Conservation (phyloP, 768 basidiomycete species). For the Russula lepida region DNA sequence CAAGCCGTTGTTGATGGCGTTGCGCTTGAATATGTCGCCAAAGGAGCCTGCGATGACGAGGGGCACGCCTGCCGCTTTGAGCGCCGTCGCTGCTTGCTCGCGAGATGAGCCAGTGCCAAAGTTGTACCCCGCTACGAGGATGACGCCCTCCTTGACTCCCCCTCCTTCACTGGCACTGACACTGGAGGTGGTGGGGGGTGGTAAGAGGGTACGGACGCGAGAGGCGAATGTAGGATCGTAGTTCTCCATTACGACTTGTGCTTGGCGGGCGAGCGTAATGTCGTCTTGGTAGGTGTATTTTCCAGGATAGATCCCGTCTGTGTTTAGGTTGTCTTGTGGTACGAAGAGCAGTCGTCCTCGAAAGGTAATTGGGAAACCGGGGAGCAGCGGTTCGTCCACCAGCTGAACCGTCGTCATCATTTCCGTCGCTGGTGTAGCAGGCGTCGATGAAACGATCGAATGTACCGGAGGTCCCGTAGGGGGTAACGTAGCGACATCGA, state of each 20-base stretch:
- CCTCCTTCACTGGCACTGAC: not conserved
- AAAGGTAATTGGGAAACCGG: conserved; percentile 79
- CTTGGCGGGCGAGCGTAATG: conserved; percentile 90
- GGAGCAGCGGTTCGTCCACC: conserved; percentile 53
- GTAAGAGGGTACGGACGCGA: conserved; percentile 47
- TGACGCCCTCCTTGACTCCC: conserved; percentile 45
- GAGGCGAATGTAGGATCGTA: conserved; percentile 85
- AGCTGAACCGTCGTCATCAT: not conserved
- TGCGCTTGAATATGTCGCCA: conserved; percentile 98
- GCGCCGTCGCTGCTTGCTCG: conserved; percentile 96
- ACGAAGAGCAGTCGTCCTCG: conserved; percentile 81
- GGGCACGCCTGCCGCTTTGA: conserved; percentile 88
- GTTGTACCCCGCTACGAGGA: conserved; percentile 92
- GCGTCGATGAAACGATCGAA: conserved; percentile 34
- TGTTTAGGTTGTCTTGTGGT: conserved; percentile 96
- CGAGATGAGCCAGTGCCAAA: conserved; percentile 98
- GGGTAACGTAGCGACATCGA: conserved; percentile 47
- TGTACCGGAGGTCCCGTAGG: conserved; percentile 47
- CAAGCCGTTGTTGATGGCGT: conserved; percentile 97
- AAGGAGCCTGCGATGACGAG: conserved; percentile 97
- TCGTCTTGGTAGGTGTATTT: conserved; percentile 99
- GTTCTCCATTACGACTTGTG: conserved; percentile 98
- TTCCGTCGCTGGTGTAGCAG: conserved; percentile 6
- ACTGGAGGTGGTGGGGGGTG: conserved; percentile 15
- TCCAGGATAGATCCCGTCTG: conserved; percentile 97